Evolutionary conservation across 352 stramenopile species (phyloP).

Genomic region (Phytophthora crassamura): DNA sequence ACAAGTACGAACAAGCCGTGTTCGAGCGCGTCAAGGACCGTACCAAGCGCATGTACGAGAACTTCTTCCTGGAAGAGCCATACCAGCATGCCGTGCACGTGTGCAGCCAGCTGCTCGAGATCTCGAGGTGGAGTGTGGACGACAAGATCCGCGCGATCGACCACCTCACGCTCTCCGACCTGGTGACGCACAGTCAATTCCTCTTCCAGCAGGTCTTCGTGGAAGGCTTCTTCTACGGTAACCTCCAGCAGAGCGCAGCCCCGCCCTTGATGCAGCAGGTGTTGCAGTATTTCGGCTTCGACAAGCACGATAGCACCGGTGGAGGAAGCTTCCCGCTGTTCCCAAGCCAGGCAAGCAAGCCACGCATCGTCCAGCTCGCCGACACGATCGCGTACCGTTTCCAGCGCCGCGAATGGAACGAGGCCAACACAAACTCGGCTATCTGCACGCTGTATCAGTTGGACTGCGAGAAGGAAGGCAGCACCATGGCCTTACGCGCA

Average conservation of each 20-base stretch:
- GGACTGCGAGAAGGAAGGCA: slow-evolving; percentile 50
- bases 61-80: slow-evolving; percentile 89
- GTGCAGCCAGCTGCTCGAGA: slow-evolving; percentile 77
- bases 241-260: slow-evolving; percentile 46
- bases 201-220: slow-evolving; percentile 80
- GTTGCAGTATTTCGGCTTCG: slow-evolving; percentile 49
- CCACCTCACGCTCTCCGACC: slow-evolving; percentile 54
- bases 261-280: slow-evolving; percentile 53
- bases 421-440: slow-evolving; percentile 77
- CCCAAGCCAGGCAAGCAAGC: slow-evolving; percentile 50
- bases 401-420: slow-evolving; percentile 67
- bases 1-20: slow-evolving; percentile 63
- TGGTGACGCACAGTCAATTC: slow-evolving; percentile 56
- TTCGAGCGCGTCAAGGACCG: slow-evolving; percentile 90
- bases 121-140: slow-evolving; percentile 80
- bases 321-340: slow-evolving; percentile 51
- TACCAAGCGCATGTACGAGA: slow-evolving; percentile 85
- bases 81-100: slow-evolving; percentile 92
- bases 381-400: slow-evolving; percentile 60
- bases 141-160: slow-evolving; percentile 86
- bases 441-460: slow-evolving; percentile 82
- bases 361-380: slow-evolving; percentile 65
- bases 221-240: slow-evolving; percentile 79
- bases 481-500: slow-evolving; percentile 51
- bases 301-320: slow-evolving; percentile 5